A percentile compares a stretch with the other conserved stretches of the same genome.
Evolutionary conservation across 148 eudicot genomes (phyloP).

Genomic region (Drosera capensis): DNA sequence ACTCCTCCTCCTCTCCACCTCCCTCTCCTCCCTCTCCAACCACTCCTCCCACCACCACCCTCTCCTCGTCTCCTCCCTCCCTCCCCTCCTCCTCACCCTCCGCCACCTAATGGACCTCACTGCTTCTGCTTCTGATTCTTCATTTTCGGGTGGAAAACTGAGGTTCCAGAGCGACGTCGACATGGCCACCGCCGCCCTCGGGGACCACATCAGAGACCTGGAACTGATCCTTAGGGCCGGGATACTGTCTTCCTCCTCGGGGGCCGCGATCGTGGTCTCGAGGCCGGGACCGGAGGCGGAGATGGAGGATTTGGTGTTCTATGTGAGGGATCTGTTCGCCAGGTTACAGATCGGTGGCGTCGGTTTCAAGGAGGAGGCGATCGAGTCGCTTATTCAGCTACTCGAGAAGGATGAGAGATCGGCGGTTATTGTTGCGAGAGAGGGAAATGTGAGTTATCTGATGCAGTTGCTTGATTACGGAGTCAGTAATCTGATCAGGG

Average conservation of each 20-base stretch:
- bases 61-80: slow-evolving; percentile 6
- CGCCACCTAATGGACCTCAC: slow-evolving; percentile 21
- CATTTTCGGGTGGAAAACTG: slow-evolving; percentile 26
- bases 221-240: slow-evolving; percentile 47
- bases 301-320: slow-evolving; percentile 37
- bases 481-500: slow-evolving; percentile 13
- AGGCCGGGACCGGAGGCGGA: slow-evolving; percentile 22
- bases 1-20: slow-evolving; percentile 21
- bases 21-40: slow-evolving; percentile 21
- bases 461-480: slow-evolving; percentile 28
- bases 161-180: slow-evolving; percentile 58
- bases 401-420: slow-evolving; percentile 26
- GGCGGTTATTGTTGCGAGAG: slow-evolving; percentile 18
- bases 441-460: slow-evolving; percentile 29
- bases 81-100: slow-evolving; percentile 13
- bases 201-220: slow-evolving; percentile 26
- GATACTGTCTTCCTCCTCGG: slow-evolving; percentile 35
- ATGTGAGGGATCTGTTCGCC: slow-evolving; percentile 38
- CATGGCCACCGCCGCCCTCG: slow-evolving; percentile 41
- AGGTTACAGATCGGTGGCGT: slow-evolving; percentile 47
- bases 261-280: slow-evolving; percentile 53
- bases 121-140: slow-evolving; percentile 10
- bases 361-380: slow-evolving; percentile 40
- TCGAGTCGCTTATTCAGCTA: slow-evolving; percentile 29
- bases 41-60: slow-evolving; percentile 28